These are phyloP conservation scores for Trichoderma aggressivum DNA, from an alignment of 2,329 filamentous ascomycete species.

Conservation along the genomic window DNA sequence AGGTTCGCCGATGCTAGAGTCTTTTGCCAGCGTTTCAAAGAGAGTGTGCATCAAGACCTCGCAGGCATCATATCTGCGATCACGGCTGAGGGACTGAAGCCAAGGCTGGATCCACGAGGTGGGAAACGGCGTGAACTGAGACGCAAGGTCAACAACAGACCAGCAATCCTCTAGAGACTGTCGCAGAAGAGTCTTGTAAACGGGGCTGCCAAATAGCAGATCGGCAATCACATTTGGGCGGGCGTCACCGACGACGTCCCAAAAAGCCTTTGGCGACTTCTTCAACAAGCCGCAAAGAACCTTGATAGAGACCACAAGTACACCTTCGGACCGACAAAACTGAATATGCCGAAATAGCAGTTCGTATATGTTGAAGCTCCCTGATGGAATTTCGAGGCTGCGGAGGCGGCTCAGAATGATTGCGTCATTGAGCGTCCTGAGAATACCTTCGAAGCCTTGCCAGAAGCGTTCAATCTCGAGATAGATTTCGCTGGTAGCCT, in stretches of 20 bases:
- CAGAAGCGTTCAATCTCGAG: slow-evolving; percentile 68
- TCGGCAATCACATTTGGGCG: slow-evolving; percentile 80
- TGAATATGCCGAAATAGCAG: slow-evolving; percentile 56
- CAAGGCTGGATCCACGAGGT: slow-evolving; percentile 78
- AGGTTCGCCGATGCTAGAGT: slow-evolving; percentile 51
- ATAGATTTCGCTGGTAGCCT: slow-evolving; percentile 35
- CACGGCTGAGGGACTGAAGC: slow-evolving; percentile 70
- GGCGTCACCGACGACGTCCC: slow-evolving; percentile 81
- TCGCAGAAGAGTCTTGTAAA: slow-evolving; percentile 58
- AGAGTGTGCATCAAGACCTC: slow-evolving; percentile 74
- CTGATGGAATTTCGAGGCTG: slow-evolving; percentile 66
- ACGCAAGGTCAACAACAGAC: slow-evolving; percentile 36
- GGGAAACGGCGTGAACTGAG: slow-evolving; percentile 57
- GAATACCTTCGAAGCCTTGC: slow-evolving; percentile 70
- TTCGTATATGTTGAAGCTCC: slow-evolving; percentile 61
- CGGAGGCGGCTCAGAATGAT: slow-evolving; percentile 76
- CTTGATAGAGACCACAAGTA: slow-evolving; percentile 66
- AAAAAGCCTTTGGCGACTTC: slow-evolving; percentile 76
- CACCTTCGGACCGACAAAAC: slow-evolving; percentile 47
- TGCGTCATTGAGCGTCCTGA: slow-evolving; percentile 68
- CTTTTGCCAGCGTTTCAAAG: slow-evolving; percentile 60
- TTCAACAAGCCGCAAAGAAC: slow-evolving; percentile 68
- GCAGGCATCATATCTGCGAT: slow-evolving; percentile 75
- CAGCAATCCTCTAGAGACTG: slow-evolving; percentile 53
- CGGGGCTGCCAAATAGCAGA: slow-evolving; percentile 71